phyloP scores from a whole-genome alignment of 2,329 filamentous ascomycete species.

The Xylaria sp. region DNA sequence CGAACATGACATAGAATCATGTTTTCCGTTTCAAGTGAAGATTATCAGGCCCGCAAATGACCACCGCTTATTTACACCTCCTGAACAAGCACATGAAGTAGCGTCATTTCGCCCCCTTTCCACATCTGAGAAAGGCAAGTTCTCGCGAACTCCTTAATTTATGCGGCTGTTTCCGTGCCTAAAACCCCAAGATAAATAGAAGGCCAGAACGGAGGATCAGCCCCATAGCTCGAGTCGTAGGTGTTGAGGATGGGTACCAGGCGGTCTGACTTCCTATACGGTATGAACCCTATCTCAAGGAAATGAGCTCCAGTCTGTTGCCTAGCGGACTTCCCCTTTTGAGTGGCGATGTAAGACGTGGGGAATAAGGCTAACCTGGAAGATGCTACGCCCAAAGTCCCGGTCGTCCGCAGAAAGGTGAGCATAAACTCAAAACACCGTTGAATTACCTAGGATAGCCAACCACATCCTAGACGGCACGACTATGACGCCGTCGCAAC shows the following conservation, averaged over 20 bases:
- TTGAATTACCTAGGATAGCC: constrained; percentile 2
- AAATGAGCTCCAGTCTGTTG: constrained; percentile 15
- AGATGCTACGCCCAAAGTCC: constrained; percentile 5
- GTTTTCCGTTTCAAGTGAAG: not conserved
- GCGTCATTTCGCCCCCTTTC: constrained; percentile 17
- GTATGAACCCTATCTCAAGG: constrained; percentile 4
- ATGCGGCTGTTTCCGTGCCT: not conserved
- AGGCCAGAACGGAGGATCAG: not conserved
- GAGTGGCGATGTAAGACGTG: constrained; percentile 32
- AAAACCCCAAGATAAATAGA: not conserved
- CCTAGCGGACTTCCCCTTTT: constrained; percentile 6
- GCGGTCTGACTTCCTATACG: not conserved
- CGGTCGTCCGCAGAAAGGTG: constrained; percentile 4
- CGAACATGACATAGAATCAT: not conserved
- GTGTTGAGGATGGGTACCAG: not conserved
- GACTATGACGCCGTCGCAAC: constrained; percentile 16
- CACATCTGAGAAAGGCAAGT: constrained; percentile 2
- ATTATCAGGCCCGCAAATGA: not conserved
- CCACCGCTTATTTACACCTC: not conserved
- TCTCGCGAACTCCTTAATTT: not conserved
- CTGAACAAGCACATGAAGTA: not conserved
- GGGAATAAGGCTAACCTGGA: constrained; percentile 4
- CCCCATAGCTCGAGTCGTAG: not conserved
- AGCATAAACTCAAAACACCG: not conserved
- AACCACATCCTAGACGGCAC: not conserved